Evolutionary conservation across 805 yeast species (phyloP), one percentile per base, ranked within the genome.

Genomic region (Zygotorulaspora sp.): DNA sequence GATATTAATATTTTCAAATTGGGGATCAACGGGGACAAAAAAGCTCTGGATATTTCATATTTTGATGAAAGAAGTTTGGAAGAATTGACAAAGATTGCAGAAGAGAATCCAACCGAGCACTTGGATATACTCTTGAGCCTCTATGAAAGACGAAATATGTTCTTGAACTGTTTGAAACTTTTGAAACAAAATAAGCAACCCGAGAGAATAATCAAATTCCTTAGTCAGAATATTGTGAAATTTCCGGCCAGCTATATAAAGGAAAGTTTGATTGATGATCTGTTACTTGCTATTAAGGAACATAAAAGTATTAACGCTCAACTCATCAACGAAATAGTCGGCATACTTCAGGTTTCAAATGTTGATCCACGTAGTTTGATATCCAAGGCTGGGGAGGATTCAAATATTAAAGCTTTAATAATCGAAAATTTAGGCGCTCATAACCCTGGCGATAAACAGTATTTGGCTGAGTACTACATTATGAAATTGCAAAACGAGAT

Each of bases 381-480:
- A 2, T 12, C 41, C 11, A 48, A 37, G 17, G 15, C 32, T 7
- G 41, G 43, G 2, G 44, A 43, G 13, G 44, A 45, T 12, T 32
- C 50, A 13, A 33, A 26, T 5, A 40, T 49, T 6, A 58, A 54
- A 32, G 58, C 59, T 1, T 23, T 40, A 1, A 28, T 58, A 6
- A 38, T 58, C 4, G 62, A 60, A 41, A 36, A 43, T 17, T 30
- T 57, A 6, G 57, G 59, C 1, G 34, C 50, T 1, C 27, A 36
- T 12, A 43, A 47, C 23, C 20, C 35, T 9, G 32, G 43, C n/a
- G 62, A 60, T 31, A 48, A 38, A 21, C 45, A 45, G 20, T 58
- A 57, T 37, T 35, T 60, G 22, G 16, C 51, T 2, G 44, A 51
- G 10, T 57, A 50, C 36, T 60, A 60, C 37, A 32, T 50, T 19